A percentile compares a stretch with the other conserved stretches of the same genome.
Conservation (phyloP, 352 stramenopile genomes). For the Phytophthora lateralis region DNA sequence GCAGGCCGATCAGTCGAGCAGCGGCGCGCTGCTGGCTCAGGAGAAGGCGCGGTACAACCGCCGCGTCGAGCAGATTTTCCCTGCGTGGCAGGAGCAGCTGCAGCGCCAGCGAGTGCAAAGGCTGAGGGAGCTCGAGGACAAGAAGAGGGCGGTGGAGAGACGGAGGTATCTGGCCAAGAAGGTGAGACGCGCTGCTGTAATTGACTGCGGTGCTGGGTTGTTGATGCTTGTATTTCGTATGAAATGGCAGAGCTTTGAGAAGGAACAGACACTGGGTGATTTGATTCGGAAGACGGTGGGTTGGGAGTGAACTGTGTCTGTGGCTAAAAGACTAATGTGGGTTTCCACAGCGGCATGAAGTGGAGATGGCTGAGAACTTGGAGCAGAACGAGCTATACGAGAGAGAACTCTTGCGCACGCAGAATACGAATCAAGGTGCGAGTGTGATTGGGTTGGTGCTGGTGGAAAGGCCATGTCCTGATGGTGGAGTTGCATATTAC, state of each 20-base stretch:
- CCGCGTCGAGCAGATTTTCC: constrained; percentile 70
- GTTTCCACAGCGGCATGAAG: constrained; percentile 62
- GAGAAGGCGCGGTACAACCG: constrained; percentile 68
- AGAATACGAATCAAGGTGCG: constrained; percentile 57
- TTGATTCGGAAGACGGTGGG: constrained; percentile 74
- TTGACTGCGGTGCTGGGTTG: not conserved
- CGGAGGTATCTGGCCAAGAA: constrained; percentile 75
- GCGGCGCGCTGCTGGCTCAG: constrained; percentile 48
- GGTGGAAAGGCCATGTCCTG: not conserved
- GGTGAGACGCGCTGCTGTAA: constrained; percentile 30
- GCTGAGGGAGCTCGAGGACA: constrained; percentile 69
- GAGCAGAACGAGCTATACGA: constrained; percentile 81
- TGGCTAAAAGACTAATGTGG: not conserved
- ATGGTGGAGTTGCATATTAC: constrained; percentile 2
- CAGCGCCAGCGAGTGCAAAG: constrained; percentile 57
- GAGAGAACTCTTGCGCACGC: constrained; percentile 58
- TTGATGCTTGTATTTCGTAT: not conserved
- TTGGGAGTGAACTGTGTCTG: not conserved
- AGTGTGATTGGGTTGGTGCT: not conserved
- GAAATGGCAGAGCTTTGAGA: constrained; percentile 76
- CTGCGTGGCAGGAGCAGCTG: constrained; percentile 75
- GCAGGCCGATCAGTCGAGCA: constrained; percentile 49
- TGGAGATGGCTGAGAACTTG: constrained; percentile 72
- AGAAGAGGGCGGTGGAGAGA: constrained; percentile 74
- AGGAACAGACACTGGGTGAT: constrained; percentile 71